A percentile compares a stretch with the other conserved stretches of the same genome.
Evolutionary conservation across 495 filamentous ascomycete genomes (phyloP).

Genomic region (Talaromyces thailandensis): DNA sequence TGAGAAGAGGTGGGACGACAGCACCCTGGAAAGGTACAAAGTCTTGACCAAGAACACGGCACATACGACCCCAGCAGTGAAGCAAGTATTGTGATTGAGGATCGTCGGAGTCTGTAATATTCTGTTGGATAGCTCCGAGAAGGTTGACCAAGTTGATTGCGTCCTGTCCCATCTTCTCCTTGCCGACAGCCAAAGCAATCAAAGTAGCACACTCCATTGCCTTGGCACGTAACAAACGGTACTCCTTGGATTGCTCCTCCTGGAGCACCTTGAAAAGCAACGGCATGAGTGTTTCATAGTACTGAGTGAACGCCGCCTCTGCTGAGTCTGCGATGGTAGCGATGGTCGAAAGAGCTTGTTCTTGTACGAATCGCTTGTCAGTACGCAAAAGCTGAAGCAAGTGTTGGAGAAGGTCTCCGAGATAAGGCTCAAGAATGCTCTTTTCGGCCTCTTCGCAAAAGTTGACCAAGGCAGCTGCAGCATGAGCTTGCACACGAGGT

Average conservation of each 20-base stretch:
- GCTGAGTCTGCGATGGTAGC: constrained; percentile 98
- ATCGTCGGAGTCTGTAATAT: constrained; percentile 85
- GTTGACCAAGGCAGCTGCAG: constrained; percentile 94
- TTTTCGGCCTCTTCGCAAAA: constrained; percentile 99
- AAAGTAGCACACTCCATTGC: constrained; percentile 99
- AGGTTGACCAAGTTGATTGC: constrained; percentile 78
- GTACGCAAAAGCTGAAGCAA: constrained; percentile 79
- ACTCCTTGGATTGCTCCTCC: constrained; percentile 86
- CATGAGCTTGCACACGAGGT: constrained; percentile 92
- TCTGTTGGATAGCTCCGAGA: constrained; percentile 77
- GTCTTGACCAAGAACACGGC: constrained; percentile 78
- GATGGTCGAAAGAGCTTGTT: constrained; percentile 96
- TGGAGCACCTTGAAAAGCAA: constrained; percentile 81
- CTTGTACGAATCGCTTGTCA: constrained; percentile 91
- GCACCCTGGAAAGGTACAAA: constrained; percentile 87
- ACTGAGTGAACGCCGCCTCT: constrained; percentile 89
- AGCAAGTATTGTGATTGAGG: constrained; percentile 95
- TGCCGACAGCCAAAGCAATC: constrained; percentile 92
- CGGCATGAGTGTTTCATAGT: constrained; percentile 94
- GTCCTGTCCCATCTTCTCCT: constrained; percentile 81
- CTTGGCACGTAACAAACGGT: constrained; percentile 84
- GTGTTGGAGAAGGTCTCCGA: constrained; percentile 75
- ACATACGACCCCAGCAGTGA: constrained; percentile 99
- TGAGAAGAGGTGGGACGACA: constrained; percentile 89
- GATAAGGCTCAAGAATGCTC: constrained; percentile 82